Base-by-base conservation (phyloP, 1,284 basidiomycete species). In the Tilletia indica region DNA sequence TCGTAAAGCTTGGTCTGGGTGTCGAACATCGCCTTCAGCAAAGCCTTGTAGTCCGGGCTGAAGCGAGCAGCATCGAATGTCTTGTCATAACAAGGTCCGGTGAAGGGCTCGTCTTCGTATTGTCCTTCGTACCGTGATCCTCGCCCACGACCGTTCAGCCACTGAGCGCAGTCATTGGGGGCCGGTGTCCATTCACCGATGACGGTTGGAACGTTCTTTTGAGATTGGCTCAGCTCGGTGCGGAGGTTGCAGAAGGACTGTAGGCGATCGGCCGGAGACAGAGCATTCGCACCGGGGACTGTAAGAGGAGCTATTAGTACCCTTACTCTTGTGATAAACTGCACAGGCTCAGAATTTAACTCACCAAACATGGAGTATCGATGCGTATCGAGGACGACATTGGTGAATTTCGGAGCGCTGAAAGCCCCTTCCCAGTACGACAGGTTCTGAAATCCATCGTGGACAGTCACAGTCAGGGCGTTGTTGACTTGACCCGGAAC, bases 381-480 rank as follows among this genome's bases (percentile, higher is more conserved):
- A 76, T 85, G 85, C 3, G 80, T 77, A 72, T 97, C 94, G 85
- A 97, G 88, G 34, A 90, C 88, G 38, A 95, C 93, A 45, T 89
- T 89, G 69, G 86, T 78, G 78, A 84, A 87, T 19, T 79, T 73
- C 87, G 87, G 84, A 36, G 86, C 77, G 0, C 87, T 87, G 87
- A 91, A 87, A 82, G 90, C 92, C 58, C 89, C 89, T 68, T 87
- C 85, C 91, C 92, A 96, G 51, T 67, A 70, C 72, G 87, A 88
- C 45, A 93, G 86, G 45, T 89, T 86, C 83, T 93, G 90, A 88
- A 97, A 92, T 2, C 91, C 93, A 82, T 97, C 95, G 80, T 92
- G 90, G 69, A 96, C 88, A 71, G 93, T 86, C n/a, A 82, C 75
- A 6, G 78, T 64, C 12, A 80, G 68, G 49, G 16, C 61, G 34